Evolutionary conservation across 73 alveolate species (phyloP).

Genomic region (Stentor roeselii): DNA sequence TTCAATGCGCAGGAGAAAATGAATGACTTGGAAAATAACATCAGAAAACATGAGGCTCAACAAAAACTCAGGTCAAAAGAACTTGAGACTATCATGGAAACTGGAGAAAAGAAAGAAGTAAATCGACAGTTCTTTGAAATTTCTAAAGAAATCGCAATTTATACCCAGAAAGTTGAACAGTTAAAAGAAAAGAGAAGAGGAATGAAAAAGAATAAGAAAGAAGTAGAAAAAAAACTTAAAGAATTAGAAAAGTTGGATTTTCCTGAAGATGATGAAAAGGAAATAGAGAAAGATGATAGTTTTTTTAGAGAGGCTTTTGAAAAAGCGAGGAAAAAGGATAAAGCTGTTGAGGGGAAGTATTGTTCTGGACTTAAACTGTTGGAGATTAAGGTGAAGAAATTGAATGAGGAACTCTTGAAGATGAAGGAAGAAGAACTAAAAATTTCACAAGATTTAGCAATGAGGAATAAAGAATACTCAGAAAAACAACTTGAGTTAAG

Average conservation of each 20-base stretch:
- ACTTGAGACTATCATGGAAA: neutral
- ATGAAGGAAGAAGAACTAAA: neutral
- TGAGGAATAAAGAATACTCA: neutral
- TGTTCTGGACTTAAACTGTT: too few relatives aligned
- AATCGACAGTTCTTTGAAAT: neutral
- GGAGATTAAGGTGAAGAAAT: too few relatives aligned
- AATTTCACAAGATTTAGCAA: neutral
- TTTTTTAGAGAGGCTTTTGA: too few relatives aligned
- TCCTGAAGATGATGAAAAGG: neutral
- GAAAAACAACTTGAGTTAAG: neutral
- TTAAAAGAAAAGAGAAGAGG: neutral
- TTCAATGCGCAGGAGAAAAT: neutral
- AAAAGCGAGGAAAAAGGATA: too few relatives aligned
- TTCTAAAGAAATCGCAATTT: neutral
- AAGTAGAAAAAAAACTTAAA: neutral
- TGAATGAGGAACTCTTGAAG: neutral
- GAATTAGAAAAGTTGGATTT: neutral
- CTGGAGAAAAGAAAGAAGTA: constrained; percentile 3
- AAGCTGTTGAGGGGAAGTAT: neutral
- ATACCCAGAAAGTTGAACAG: neutral
- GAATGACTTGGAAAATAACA: neutral
- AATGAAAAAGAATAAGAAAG: neutral
- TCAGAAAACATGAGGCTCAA: neutral
- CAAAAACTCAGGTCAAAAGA: neutral
- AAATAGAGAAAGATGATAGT: neutral